Base-by-base conservation (phyloP, 805 yeast genomes). In the Pichia cabralensis region DNA sequence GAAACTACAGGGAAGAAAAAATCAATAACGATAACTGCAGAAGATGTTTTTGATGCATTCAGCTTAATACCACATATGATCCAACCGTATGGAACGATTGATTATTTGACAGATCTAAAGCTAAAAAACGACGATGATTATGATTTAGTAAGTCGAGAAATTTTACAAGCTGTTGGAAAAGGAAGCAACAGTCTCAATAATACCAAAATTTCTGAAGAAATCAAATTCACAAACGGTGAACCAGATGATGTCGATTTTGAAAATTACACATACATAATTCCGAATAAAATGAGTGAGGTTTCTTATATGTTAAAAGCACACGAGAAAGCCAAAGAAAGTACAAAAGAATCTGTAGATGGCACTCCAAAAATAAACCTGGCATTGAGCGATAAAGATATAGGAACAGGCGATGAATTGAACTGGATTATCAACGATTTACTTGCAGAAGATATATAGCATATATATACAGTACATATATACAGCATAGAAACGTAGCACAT, bases 351-450 rank as follows among this genome's bases (percentile, higher is more conserved):
- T 7, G 16, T 12, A 24, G 23, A 12, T 22, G 22, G 17, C 25
- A 31, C 7, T 11, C 35, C 49, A 38, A 19, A 46, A 40, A 27
- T 33, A 5, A 32, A 37, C 15, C 39, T 54, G n/a, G 43, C 50
- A 5, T 36, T 54, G 7, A 48, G 41, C 17, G 53, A 49, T 35
- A 49, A 49, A 4, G 40, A 43, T n/a, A 36, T 53, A 4, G 59
- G 58, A 7, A 64, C 76, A 0, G 69, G 73, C 23, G 80, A 78
- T 36, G 94, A 81, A 49, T 58, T 81, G 42, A 72, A 75, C 44
- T 74, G 84, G 82, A 59, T 80, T 34, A 65, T 81, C 24, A 77
- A 74, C 55, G 88, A 79, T 45, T 66, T 80, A 34, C 55, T 76
- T 18, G 43, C 47, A 16, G 49, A 44, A 33, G 48, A 43, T 13